Evolutionary conservation across 148 eudicot species (phyloP), one percentile per base, ranked within the genome.

Genomic region (Suaeda aralocaspica): DNA sequence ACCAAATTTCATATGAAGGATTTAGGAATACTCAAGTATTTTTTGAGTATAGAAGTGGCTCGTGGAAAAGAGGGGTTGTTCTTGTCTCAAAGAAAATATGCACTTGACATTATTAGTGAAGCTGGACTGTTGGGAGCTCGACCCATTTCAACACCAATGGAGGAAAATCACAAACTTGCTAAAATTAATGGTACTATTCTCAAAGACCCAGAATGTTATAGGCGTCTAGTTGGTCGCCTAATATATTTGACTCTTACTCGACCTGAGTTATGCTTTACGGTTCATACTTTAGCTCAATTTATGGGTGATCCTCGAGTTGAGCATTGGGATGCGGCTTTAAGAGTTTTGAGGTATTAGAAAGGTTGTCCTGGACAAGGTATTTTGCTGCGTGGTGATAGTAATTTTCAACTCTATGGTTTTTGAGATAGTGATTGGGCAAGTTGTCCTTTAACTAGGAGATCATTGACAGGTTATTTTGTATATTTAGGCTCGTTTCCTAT

Each of bases 341-440:
- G 42, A 15, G 42, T 52, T 52, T 14, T 49, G 45, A 5, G 21
- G 0, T 67, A 31, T 21, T 1, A 29, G 0, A 70, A 70, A 41
- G 21, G 42, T 1, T 9, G 49, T 1, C 73, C 64, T 22, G 65
- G 73, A 13, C 65, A 57, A 26, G 55, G 73, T 18, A 15, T 70
- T 8, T 1, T 70, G 4, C 2, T 67, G 10, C 34, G 33, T 1
- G 2, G 1, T 0, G 6, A 30, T 50, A 26, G 59, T 52, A 11
- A 29, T 25, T 7, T 50, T 0, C 39, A 50, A 1, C 25, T 67
- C 0, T 29, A 4, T 49, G 56, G 19, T 18, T 67, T 11, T 18
- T 67, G 70, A 29, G 70, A 67, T 30, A 21, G n/a, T 19, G 59
- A 49, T 30, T 67, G 58, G 59, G 59, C 70, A 0, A 52, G 57